Evolutionary conservation across 768 basidiomycete genomes (phyloP), one percentile per base, ranked within the genome.

Genomic region (Cystobasidium ongulense): DNA sequence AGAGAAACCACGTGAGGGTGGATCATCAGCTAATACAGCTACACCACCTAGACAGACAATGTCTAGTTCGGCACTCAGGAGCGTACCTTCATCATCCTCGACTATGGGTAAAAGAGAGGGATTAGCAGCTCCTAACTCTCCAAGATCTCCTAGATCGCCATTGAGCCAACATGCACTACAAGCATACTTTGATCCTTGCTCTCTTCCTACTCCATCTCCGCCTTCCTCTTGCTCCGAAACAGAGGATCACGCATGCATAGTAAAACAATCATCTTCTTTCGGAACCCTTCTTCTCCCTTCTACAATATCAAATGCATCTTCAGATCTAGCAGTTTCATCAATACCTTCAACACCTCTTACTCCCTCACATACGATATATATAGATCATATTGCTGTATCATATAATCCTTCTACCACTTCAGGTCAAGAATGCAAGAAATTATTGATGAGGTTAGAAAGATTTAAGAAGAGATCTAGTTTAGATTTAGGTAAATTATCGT

Each of bases 381-480:
- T 64, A 31, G 63, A 64, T 27, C 36, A 38, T n/a, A 41, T 64
- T 27, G 25, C 63, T 5, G 63, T 64, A 2, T 64, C 63, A 4
- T 64, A 64, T 35, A 39, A 39, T 29, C 38, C 63, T 13, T 39
- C 63, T 38, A 27, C 63, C 17, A 27, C 13, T 15, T 64, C 38
- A 4, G 63, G 38, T 3, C 23, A 39, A 64, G 63, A 64, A 46
- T 64, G 63, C 35, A 64, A 64, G 35, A 64, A 46, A 38, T 36
- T 64, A n/a, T 29, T 64, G 29, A 59, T 59, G 57, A 59, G 57
- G 29, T 31, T 59, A 27, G 57, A 59, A 31, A 59, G 57, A 59
- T 59, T 59, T 21, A 59, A 29, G 57, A 59, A 59, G 21, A 50
- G 57, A 29, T 27, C 57, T 59, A 29, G 29, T 59, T 10, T 59